These are phyloP conservation scores for Sporothrix variecibatus DNA, from an alignment of 2,329 filamentous ascomycete species.

Conservation along the genomic window DNA sequence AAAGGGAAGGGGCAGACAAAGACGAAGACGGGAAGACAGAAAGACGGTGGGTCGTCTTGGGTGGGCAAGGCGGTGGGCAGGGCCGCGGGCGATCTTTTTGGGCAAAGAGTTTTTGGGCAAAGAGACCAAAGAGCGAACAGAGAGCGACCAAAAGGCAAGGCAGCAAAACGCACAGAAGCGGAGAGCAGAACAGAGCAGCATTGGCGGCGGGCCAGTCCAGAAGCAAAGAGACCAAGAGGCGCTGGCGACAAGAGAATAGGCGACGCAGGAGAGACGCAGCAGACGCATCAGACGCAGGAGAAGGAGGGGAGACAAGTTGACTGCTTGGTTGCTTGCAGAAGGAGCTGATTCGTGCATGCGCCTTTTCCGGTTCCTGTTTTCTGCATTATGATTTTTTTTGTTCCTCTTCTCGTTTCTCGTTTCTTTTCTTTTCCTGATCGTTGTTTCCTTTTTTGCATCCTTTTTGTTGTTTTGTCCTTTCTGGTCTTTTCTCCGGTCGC, in stretches of 20 bases:
- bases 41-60: slow-evolving; percentile 18
- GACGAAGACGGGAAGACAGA: slow-evolving; percentile 1
- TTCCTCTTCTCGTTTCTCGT: background rate
- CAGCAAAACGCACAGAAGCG: slow-evolving; percentile 5
- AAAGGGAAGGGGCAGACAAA: slow-evolving; percentile 5
- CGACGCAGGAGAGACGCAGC: slow-evolving; percentile 13
- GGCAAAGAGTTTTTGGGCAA: background rate
- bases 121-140: background rate
- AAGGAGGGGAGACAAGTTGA: slow-evolving; percentile 22
- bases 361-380: background rate
- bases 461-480: background rate
- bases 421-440: background rate
- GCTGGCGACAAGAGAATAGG: slow-evolving; percentile 22
- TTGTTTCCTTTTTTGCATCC: background rate
- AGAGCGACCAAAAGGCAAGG: background rate
- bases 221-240: slow-evolving; percentile 17
- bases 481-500: background rate
- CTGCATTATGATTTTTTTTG: background rate
- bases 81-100: background rate
- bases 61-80: slow-evolving; percentile 27
- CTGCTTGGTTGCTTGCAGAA: slow-evolving; percentile 9
- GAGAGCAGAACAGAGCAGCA: slow-evolving; percentile 11
- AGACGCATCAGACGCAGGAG: slow-evolving; percentile 25
- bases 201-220: background rate
- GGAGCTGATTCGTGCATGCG: slow-evolving; percentile 26